Evolutionary conservation across 2,329 filamentous ascomycete species (phyloP).

Genomic region (Paradendryphiella salina): DNA sequence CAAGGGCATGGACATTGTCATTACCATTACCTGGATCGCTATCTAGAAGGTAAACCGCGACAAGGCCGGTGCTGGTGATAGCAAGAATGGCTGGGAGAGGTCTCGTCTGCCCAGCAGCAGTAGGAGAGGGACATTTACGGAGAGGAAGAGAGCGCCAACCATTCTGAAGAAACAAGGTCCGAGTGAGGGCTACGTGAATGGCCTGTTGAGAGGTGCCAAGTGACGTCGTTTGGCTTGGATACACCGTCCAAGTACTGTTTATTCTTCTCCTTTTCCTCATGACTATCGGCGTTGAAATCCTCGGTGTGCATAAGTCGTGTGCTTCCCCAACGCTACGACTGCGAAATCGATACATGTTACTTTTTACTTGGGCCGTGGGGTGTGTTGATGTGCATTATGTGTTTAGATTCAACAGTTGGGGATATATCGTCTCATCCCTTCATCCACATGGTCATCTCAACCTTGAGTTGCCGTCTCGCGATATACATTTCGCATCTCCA

Average conservation of each 20-base stretch:
- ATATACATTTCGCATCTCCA: background rate
- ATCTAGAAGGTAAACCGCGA: conserved; percentile 24
- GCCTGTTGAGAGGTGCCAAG: conserved; percentile 4
- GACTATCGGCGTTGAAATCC: conserved; percentile 14
- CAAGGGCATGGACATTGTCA: conserved; percentile 58
- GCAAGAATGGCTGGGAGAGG: background rate
- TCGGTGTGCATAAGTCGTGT: conserved; percentile 9
- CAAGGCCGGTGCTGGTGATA: background rate
- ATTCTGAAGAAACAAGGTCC: background rate
- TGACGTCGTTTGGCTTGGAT: conserved; percentile 7
- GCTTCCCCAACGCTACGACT: conserved; percentile 6
- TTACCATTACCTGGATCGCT: conserved; percentile 71
- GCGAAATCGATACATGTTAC: conserved; percentile 13
- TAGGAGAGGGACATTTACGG: background rate
- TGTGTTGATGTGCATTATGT: background rate
- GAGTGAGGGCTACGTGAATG: conserved; percentile 4
- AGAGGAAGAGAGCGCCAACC: background rate
- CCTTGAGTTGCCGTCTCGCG: background rate
- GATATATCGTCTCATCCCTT: conserved; percentile 6
- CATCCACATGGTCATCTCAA: conserved; percentile 2
- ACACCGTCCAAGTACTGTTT: background rate
- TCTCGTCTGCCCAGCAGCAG: background rate
- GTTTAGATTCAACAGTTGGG: conserved; percentile 2
- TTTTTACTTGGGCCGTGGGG: background rate
- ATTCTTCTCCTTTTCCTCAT: conserved; percentile 7